These are phyloP conservation scores for Fraxinus ornus DNA, from an alignment of 305 asterid genomes.

Conservation along the genomic window DNA sequence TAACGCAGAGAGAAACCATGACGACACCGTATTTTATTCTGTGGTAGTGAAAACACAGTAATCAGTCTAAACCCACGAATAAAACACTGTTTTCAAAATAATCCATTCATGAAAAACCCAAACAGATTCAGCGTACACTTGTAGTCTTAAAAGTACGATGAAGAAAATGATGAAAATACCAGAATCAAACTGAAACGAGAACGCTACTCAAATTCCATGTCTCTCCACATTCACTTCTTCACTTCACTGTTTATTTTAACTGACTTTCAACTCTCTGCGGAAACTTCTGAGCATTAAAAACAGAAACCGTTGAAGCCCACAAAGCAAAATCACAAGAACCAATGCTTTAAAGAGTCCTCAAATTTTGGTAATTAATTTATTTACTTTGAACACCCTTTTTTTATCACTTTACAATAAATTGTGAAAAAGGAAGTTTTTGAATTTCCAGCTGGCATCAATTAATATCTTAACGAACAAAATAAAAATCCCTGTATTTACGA, in stretches of 20 bases:
- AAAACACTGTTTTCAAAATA: neutral
- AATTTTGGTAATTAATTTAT: conserved; percentile 15
- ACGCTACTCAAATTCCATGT: conserved; percentile 20
- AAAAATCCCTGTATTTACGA: neutral
- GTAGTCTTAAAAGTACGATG: conserved; percentile 12
- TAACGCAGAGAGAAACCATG: conserved; percentile 13
- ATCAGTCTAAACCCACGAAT: neutral
- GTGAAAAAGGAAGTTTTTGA: neutral
- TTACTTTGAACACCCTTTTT: neutral
- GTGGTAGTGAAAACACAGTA: conserved; percentile 4
- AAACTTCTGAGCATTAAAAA: conserved; percentile 30
- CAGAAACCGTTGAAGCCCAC: conserved; percentile 28
- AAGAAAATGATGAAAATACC: conserved; percentile 20
- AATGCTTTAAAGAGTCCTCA: conserved; percentile 34
- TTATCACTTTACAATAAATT: conserved; percentile 17
- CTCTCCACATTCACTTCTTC: conserved; percentile 23
- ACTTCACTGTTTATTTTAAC: conserved; percentile 6
- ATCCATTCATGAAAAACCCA: conserved; percentile 1
- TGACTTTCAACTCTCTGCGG: conserved; percentile 15
- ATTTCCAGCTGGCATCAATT: neutral
- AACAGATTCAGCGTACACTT: conserved; percentile 34
- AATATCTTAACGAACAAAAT: neutral
- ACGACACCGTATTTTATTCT: neutral
- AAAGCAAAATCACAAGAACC: conserved; percentile 33
- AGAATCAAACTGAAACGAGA: neutral